Evolutionary conservation across 1,284 basidiomycete genomes (phyloP), one percentile per base, ranked within the genome.

Genomic region (Phylloboletellus chloephorus): DNA sequence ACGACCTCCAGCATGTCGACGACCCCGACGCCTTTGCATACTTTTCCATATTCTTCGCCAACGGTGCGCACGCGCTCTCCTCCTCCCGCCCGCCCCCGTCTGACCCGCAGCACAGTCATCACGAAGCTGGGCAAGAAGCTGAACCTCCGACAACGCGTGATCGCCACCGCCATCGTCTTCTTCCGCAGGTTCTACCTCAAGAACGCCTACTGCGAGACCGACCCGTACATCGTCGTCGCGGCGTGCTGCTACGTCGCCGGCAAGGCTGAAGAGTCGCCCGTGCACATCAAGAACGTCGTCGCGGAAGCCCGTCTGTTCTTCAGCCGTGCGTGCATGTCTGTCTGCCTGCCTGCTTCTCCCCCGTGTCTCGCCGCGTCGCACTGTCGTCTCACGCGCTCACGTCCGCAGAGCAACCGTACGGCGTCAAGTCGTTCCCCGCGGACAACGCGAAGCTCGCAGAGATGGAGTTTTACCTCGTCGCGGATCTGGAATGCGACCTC

Each of bases 381-480:
- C n/a, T n/a, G n/a, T n/a, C n/a, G 13, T 20, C 29, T 11, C 20
- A 24, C 9, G 20, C 3, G n/a, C 16, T 0, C 7, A 12, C 2
- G 10, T 15, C 31, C 41, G 5, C 41, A 78, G 76, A 71, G 29
- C 77, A 77, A 54, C 76, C 76, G 23, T 86, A 86, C 52, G 76
- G 75, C 11, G 69, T 85, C 55, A 85, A 87, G 57, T 67, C 76
- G 23, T 91, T 95, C 54, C 81, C 88, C 0, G 76, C 82, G 0
- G 92, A 97, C 58, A 83, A 91, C 52, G 78, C 83, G n/a, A 91
- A 90, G 57, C 69, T 98, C 5, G 95, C 94, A 4, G 94, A 98
- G 63, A 97, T 97, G 94, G 95, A 98, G 63, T 98, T 98, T 67
- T 98, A 97, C 65, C 78, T 98, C 10, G 79, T 98, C 15, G 91